These are phyloP conservation scores for Pseudogymnoascus sp. DNA, from an alignment of 2,329 filamentous ascomycete genomes.

Conservation along the genomic window DNA sequence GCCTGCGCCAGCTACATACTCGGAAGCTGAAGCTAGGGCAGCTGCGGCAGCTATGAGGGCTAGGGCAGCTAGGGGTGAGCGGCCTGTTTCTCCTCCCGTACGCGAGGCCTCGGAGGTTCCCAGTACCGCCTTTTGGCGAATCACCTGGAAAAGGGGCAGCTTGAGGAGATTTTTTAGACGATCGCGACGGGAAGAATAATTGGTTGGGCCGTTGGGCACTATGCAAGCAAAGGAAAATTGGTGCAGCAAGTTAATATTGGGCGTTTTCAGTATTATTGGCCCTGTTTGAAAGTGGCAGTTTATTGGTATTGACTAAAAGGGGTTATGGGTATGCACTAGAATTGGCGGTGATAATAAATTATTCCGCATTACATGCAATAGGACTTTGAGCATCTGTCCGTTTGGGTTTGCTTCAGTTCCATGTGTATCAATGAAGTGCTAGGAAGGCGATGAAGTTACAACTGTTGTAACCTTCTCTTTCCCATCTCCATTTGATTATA, in stretches of 20 bases:
- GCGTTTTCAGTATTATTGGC: not conserved
- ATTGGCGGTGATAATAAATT: not conserved
- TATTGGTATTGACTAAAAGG: not conserved
- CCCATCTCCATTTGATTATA: too few species aligned
- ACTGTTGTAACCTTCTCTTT: too few species aligned
- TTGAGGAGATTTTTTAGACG: not conserved
- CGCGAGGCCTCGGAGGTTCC: too few species aligned
- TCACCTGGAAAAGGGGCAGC: not conserved
- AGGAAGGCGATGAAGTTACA: too few species aligned
- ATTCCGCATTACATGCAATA: not conserved
- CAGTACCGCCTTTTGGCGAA: not conserved
- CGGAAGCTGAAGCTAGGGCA: too few species aligned
- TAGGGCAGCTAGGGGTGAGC: too few species aligned
- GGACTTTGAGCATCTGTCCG: not conserved
- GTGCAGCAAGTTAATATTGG: not conserved
- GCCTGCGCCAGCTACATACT: too few species aligned
- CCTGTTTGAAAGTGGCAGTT: not conserved
- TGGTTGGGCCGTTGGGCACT: not conserved
- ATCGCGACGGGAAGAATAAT: not conserved
- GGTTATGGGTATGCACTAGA: not conserved
- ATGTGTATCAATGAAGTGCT: too few species aligned
- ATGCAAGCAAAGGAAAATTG: not conserved
- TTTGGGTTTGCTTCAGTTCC: not conserved
- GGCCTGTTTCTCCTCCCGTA: too few species aligned
- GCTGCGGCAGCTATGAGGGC: too few species aligned